Percentiles rank a stretch among this genome's conserved stretches.
phyloP scores from a whole-genome alignment of 2,329 filamentous ascomycete genomes.

The Monosporascus sp. region DNA sequence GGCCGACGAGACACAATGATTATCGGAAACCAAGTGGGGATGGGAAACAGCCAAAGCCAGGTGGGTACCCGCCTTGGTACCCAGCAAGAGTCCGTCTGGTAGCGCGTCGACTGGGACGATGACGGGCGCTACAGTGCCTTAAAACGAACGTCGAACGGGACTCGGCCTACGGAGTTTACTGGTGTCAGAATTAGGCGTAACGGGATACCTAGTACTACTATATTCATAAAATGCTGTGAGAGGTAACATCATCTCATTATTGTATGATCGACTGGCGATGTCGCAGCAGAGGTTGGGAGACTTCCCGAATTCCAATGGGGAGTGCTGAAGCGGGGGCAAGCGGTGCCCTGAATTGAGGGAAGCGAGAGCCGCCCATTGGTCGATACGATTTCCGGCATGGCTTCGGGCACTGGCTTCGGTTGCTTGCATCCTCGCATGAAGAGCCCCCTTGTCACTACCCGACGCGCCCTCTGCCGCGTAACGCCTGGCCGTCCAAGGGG shows the following conservation, averaged over 20 bases:
- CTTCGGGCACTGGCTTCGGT: background rate
- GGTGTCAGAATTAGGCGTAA: too few species aligned
- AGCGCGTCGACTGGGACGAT: too few species aligned
- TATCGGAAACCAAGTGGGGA: background rate
- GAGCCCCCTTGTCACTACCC: background rate
- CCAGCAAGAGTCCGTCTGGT: too few species aligned
- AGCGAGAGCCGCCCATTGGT: background rate
- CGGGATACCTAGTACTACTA: too few species aligned
- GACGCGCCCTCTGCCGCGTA: background rate
- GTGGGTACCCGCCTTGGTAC: too few species aligned
- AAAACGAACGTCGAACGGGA: too few species aligned
- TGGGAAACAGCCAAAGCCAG: too few species aligned
- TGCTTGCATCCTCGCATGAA: background rate
- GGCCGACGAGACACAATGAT: constrained; percentile 7
- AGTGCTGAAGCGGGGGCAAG: background rate
- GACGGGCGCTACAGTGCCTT: too few species aligned
- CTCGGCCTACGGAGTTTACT: too few species aligned
- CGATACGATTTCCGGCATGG: background rate
- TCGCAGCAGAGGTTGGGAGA: background rate
- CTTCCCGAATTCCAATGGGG: background rate
- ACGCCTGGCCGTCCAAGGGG: background rate
- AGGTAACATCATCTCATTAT: too few species aligned
- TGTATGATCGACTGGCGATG: background rate
- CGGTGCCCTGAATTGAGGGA: background rate
- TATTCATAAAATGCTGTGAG: too few species aligned